Evolutionary conservation across 768 basidiomycete genomes (phyloP).

Genomic region (Suillus subalutaceus): DNA sequence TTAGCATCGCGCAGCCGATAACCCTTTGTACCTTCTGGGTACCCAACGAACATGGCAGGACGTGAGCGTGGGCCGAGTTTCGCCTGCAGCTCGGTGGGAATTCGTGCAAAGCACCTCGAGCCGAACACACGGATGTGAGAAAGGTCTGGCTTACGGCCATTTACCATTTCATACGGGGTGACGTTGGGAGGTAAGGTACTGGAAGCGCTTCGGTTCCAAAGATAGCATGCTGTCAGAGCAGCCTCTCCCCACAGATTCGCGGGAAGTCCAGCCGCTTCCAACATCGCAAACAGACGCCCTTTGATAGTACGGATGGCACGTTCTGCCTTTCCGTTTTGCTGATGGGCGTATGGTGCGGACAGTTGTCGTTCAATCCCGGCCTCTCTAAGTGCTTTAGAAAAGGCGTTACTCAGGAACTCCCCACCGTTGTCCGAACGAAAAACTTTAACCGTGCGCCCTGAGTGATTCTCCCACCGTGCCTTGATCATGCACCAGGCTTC

Average conservation of each 20-base stretch:
- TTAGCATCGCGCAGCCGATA: neutral
- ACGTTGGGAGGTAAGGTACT: accelerated
- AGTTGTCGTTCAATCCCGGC: neutral
- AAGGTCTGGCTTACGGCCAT: neutral
- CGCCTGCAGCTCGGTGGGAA: accelerated
- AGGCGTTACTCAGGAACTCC: neutral
- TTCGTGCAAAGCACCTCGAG: accelerated
- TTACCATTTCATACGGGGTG: accelerated
- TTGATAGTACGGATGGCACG: neutral
- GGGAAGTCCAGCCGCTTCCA: neutral
- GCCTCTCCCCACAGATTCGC: neutral
- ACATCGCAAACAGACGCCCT: neutral
- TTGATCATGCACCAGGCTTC: too few species aligned
- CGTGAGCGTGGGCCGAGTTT: too few species aligned
- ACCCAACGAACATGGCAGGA: too few species aligned
- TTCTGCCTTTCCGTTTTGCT: neutral
- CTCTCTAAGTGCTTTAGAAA: neutral
- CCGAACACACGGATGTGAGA: too few species aligned
- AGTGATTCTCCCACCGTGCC: neutral
- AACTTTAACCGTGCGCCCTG: too few species aligned
- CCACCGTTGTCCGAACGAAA: neutral
- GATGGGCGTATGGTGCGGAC: neutral
- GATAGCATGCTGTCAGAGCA: neutral
- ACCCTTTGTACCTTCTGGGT: too few species aligned
- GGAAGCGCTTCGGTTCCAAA: neutral